These are phyloP conservation scores for Mortierella sp. DNA, from an alignment of 371 early-diverging fungal species.

Conservation along the genomic window DNA sequence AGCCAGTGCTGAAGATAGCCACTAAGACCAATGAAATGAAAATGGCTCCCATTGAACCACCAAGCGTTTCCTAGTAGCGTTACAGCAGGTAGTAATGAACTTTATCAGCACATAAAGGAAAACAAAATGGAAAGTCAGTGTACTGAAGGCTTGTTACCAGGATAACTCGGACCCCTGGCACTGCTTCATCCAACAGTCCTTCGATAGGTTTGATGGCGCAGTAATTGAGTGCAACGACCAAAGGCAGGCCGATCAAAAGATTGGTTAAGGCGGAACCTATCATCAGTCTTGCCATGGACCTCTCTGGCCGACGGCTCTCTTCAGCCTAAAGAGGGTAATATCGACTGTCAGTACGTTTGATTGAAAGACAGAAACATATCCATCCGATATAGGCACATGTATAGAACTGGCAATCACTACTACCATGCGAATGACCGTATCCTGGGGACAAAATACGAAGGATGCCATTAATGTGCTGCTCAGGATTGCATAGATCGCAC, in stretches of 20 bases:
- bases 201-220: constrained; percentile 28
- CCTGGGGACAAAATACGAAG: constrained; percentile 40
- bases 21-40: constrained; percentile 22
- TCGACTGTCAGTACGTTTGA: background rate
- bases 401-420: background rate
- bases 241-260: constrained; percentile 21
- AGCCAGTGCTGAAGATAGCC: constrained; percentile 33
- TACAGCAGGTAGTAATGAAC: background rate
- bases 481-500: constrained; percentile 27
- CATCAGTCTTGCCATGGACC: constrained; percentile 20
- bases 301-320: constrained; percentile 34
- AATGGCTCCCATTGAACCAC: constrained; percentile 9
- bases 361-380: background rate
- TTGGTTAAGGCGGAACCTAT: constrained; percentile 11
- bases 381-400: no score
- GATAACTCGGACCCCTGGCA: constrained; percentile 27
- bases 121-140: background rate
- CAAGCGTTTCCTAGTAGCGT: constrained; percentile 22
- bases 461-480: constrained; percentile 38
- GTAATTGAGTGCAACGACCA: constrained; percentile 35
- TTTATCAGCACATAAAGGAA: background rate
- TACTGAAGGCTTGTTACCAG: no score
- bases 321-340: constrained; percentile 19
- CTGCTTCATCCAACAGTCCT: constrained; percentile 37
- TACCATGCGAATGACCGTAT: constrained; percentile 39